Evolutionary conservation across 2,329 filamentous ascomycete genomes (phyloP), one percentile per base, ranked within the genome.

Genomic region (Domatiomyces globalis): DNA sequence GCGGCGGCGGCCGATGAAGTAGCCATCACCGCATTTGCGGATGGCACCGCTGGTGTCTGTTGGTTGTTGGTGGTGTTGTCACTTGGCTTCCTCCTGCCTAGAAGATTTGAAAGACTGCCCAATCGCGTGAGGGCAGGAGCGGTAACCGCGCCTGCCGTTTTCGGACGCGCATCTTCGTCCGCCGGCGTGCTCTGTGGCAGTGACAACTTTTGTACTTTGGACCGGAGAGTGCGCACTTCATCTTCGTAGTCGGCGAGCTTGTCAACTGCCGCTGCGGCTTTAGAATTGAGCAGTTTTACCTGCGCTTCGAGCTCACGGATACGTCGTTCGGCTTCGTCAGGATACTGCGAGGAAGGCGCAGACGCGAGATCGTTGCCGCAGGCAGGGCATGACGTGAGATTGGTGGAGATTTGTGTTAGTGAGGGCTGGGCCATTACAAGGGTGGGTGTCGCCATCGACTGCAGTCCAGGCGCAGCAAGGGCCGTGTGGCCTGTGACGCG

Each of bases 191-290:
- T 48, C 22, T 52, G 51, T 22, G 48, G 43, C 43, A 29, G 48
- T n/a, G 18, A 39, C 43, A 5, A 39, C 33, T 55, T 52, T 39
- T 49, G 46, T 39, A 51, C 51, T 20, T 48, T 47, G 20, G 48
- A 48, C 61, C 66, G 66, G 29, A 81, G 67, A 49, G 67, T 69
- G 50, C 71, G 75, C 20, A 81, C 67, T 62, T 81, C 76, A 57
- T 81, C 77, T 69, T 82, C 79, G 64, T 81, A 81, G 63, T 80
- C 75, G 60, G 77, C 76, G 56, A 80, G 73, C 63, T 71, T 79
- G 58, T 74, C 71, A 47, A 73, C 76, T 58, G 75, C 73, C 51
- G 71, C 66, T 2, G 71, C 70, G 12, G 74, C 73, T 62, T 75
- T 76, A 49, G 72, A 67, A 45, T 72, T 78, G 52, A 80, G 63